Base-by-base conservation (phyloP, 768 basidiomycete species). In the Serendipita vermifera region DNA sequence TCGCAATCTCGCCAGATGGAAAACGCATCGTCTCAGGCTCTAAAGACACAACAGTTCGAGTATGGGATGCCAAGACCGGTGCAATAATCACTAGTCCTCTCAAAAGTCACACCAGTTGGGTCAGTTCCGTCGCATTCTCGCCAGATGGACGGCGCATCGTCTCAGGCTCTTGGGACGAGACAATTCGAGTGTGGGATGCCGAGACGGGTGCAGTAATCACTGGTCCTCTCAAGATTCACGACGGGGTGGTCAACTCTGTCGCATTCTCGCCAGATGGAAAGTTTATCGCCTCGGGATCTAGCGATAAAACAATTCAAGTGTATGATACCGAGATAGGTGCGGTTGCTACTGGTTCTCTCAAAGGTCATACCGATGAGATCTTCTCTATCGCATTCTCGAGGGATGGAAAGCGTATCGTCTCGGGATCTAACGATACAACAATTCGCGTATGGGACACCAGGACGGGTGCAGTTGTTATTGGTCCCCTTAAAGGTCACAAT, bases 161-260 rank as follows among this genome's bases (percentile, higher is more conserved):
- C n/a, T 36, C 35, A n/a, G 35, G 35, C n/a, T 36, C 35, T 9
- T n/a, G n/a, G 9, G 35, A 36, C 35, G n/a, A 36, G 9, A 36
- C 35, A n/a, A n/a, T 36, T 9, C 35, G 35, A 9, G 9, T 36
- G 35, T 36, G 35, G 35, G 35, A 36, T 36, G 35, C n/a, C 9
- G 35, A 36, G 9, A 36, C 35, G n/a, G 35, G 7, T 36, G n/a
- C 9, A 36, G 9, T 9, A 36, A 36, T 36, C 9, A n/a, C 9
- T 9, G 9, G n/a, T 36, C 35, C 35, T 9, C 35, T 36, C 35
- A 36, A 36, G n/a, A n/a, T 9, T 9, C 35, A 36, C 35, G n/a
- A 29, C 57, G 72, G 72, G 26, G 71, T 73, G 22, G 73, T 74
- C 4, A 73, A 72, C 60, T 73, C 71, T 58, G 73, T 74, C 38